Base-by-base conservation (phyloP, 2,329 filamentous ascomycete species). In the Cordyceps farinosa region DNA sequence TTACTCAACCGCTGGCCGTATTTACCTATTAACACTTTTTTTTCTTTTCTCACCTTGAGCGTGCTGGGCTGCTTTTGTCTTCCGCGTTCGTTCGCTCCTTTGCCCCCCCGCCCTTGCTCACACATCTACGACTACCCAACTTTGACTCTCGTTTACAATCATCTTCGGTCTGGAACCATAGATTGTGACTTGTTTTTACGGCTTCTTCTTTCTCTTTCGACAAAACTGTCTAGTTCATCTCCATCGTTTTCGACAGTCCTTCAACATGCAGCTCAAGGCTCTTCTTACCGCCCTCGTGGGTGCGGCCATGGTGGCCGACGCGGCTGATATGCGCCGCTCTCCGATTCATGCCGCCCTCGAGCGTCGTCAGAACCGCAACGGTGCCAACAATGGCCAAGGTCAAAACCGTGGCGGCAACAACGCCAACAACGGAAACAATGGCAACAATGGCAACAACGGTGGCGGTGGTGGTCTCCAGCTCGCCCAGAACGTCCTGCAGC, bases 241-340 rank as follows among this genome's bases (percentile, higher is more conserved):
- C 36, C 27, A 29, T 65, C 62, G 48, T 47, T 67, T 63, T 50
- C 67, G 70, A 70, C 67, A 62, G 53, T 45, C 61, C 53, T 53
- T 62, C 66, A 52, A 52, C 5, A 86, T 85, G 83, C 79, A 83
- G 71, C 70, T 84, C 71, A 83, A 84, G 72, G 76, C 75, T 65
- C 69, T 82, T 53, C 67, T 84, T 65, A 65, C 82, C 54, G 77
- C 80, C 75, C 77, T 85, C 29, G 66, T 82, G 71, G 79, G 83
- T 73, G 70, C 83, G 65, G 72, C 77, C 56, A 75, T 75, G 63
- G 70, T 79, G 51, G 70, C 76, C 62, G 81, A 85, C 45, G 83
- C 80, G 52, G 75, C 77, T 17, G 73, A 74, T 27, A 70, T 82
- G 63, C 74, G 76, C 62, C 70, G 70, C 66, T 74, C 68, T 62